These are phyloP conservation scores for Alopecurus myosuroides DNA, from an alignment of 176 grass and related monocot genomes.

Conservation along the genomic window DNA sequence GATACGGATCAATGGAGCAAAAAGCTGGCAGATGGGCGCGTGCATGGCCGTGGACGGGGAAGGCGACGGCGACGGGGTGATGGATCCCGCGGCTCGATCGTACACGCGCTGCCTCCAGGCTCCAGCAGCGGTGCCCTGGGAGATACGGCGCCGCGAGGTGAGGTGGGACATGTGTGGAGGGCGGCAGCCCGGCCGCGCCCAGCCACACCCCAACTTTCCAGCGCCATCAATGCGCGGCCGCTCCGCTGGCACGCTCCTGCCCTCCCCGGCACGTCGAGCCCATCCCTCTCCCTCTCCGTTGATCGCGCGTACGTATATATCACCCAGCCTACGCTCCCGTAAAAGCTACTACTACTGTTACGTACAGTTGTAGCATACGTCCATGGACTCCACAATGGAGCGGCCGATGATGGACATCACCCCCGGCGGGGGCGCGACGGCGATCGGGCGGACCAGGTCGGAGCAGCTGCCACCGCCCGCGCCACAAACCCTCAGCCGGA, in stretches of 20 bases:
- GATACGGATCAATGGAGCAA: no score
- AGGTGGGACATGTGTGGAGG: slow-evolving; percentile 29
- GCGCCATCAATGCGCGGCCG: slow-evolving; percentile 42
- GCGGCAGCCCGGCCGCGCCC: slow-evolving; percentile 6
- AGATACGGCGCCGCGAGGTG: slow-evolving; percentile 47
- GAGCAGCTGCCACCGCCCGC: slow-evolving; percentile 38
- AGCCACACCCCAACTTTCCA: slow-evolving; percentile 28
- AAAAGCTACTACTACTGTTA: no score
- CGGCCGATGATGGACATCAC: background rate
- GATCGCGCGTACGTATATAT: no score
- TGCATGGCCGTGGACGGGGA: no score
- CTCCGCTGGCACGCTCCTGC: slow-evolving; percentile 32
- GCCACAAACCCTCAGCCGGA: slow-evolving; percentile 56
- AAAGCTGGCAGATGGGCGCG: no score
- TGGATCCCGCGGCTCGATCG: no score
- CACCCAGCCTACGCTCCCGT: background rate
- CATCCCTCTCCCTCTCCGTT: no score
- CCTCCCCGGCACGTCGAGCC: background rate
- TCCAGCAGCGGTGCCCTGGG: slow-evolving; percentile 45
- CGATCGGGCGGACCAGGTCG: slow-evolving; percentile 53
- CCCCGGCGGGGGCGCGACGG: background rate
- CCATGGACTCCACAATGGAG: slow-evolving; percentile 30
- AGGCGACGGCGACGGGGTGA: background rate
- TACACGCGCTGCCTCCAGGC: no score
- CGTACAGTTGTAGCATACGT: no score